Conservation (phyloP, 2,329 filamentous ascomycete genomes). For the Talaromyces sp. region DNA sequence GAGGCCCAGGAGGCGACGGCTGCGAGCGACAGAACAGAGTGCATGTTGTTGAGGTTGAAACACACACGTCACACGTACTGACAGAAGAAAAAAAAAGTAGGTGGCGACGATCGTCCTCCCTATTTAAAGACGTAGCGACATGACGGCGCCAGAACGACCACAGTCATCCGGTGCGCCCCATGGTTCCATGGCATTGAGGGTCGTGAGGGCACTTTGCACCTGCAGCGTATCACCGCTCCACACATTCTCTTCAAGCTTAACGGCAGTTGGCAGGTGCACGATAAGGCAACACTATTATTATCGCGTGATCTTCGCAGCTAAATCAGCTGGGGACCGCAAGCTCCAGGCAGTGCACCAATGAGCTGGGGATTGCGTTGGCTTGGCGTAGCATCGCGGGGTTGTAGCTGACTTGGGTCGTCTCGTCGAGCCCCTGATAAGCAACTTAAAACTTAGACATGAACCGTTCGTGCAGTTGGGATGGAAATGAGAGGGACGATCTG, state of each 20-base stretch:
- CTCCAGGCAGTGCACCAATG: neutral
- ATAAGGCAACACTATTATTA: neutral
- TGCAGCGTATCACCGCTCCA: neutral
- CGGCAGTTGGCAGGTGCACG: neutral
- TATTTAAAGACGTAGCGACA: neutral
- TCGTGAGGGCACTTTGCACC: neutral
- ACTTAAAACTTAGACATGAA: too few relatives aligned
- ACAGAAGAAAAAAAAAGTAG: neutral
- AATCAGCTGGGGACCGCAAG: neutral
- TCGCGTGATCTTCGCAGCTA: neutral
- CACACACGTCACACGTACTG: neutral
- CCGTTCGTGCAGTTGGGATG: too few relatives aligned
- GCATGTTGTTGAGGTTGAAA: neutral
- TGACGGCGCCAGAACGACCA: neutral
- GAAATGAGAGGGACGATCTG: neutral
- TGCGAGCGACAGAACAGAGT: neutral
- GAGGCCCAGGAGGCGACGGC: slow-evolving; percentile 6
- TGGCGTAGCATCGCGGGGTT: slow-evolving; percentile 4
- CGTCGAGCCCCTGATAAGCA: neutral
- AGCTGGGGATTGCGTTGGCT: neutral
- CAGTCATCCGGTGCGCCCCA: neutral
- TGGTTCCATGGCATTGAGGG: neutral
- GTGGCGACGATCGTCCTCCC: neutral
- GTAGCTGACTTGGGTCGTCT: neutral
- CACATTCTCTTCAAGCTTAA: neutral